Evolutionary conservation across 768 basidiomycete genomes (phyloP), one percentile per base, ranked within the genome.

Genomic region (Aureoboletus auriporus): DNA sequence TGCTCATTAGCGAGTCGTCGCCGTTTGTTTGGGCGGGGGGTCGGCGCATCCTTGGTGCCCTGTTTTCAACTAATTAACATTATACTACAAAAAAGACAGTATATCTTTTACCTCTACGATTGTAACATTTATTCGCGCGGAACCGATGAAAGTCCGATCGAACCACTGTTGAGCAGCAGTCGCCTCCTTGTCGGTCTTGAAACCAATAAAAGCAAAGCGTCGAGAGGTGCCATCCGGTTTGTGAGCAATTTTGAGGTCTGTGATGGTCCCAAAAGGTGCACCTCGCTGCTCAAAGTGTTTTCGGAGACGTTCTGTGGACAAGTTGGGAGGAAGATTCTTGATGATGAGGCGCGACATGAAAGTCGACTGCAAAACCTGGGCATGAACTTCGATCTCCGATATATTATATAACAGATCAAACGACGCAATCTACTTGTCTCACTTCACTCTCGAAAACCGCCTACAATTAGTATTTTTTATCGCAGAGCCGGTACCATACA

Each of bases 121-220:
- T 20, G 79, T 75, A 3, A 94, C 92, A 48, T 66, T 81, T 41
- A 97, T 80, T 52, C 84, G 78, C 8, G 84, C 77, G 7, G 89
- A 85, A 39, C 85, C 90, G 27, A 97, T 75, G 63, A 86, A 98
- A 0, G 86, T 89, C 20, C 78, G 75, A 65, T 94, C 82, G 56
- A 88, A 94, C 86, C 88, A 98, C 31, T 84, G 78, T 62, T 78
- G 80, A 0, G 89, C 93, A 5, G 75, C 73, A 6, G 68, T 48
- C 0, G 95, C 95, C 50, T 96, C 89, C 27, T 77, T 71, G 28
- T 84, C 75, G 0, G 84, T 79, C 69, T 89, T 92, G 75, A 83
- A 97, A 0, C 96, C 96, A 8, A 95, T 75, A 60, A 98, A 99
- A 0, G 89, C 96, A 64, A 99, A 94, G 30, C 89, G 76, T 8